phyloP scores from a whole-genome alignment of 768 basidiomycete species.

The Termitomyces titanicus region DNA sequence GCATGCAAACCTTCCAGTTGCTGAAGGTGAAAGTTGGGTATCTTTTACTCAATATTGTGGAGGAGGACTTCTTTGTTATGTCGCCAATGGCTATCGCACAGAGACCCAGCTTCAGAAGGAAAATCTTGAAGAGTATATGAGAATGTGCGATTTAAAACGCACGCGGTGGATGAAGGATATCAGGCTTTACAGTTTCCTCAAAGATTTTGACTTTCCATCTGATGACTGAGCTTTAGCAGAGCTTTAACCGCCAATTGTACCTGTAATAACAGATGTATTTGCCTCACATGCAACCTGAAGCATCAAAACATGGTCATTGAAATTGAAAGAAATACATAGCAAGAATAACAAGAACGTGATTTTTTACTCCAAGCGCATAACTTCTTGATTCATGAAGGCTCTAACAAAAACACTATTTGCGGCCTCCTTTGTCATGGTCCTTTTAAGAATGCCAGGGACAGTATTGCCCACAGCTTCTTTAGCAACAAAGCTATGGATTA shows the following conservation, averaged over 20 bases:
- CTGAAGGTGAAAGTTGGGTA: neutral
- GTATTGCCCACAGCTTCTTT: neutral
- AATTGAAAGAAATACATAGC: too few relatives aligned
- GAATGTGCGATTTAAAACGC: neutral
- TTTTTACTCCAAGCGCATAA: neutral
- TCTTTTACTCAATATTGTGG: constrained; percentile 3
- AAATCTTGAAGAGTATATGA: too few relatives aligned
- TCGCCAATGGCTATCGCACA: constrained; percentile 1
- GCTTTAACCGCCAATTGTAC: too few relatives aligned
- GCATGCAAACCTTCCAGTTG: neutral
- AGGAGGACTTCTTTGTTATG: constrained; percentile 1
- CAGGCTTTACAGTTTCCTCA: neutral
- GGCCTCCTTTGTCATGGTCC: neutral
- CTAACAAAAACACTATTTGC: neutral
- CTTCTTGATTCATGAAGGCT: neutral
- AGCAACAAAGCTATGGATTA: neutral
- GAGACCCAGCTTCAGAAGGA: too few relatives aligned
- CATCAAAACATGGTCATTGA: too few relatives aligned
- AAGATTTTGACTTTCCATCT: neutral
- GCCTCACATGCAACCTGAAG: too few relatives aligned
- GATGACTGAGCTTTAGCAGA: too few relatives aligned
- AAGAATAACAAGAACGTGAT: neutral
- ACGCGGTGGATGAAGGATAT: neutral
- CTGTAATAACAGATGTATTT: too few relatives aligned
- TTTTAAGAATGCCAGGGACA: neutral